phyloP scores from a whole-genome alignment of 2,329 filamentous ascomycete genomes.

The Pyricularia pennisetigena region DNA sequence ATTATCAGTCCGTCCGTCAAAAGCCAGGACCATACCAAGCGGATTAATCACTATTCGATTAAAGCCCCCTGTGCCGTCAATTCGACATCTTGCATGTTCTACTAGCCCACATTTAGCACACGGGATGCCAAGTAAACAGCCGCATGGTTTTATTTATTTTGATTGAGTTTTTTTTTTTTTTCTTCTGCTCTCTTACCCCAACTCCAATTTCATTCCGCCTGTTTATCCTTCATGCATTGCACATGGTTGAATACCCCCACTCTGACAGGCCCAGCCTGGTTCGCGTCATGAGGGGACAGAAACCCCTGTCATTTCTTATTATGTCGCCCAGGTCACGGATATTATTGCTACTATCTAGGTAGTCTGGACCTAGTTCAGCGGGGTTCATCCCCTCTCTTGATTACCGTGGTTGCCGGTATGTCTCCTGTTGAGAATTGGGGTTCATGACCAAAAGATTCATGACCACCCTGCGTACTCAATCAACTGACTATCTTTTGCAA shows the following conservation, averaged over 20 bases:
- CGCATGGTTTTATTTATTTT: slow-evolving; percentile 1
- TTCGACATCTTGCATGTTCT: neutral
- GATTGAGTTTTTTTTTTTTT: neutral
- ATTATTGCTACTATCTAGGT: neutral
- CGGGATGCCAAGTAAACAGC: neutral
- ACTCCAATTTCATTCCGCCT: slow-evolving; percentile 5
- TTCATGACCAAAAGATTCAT: neutral
- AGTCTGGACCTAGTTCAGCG: neutral
- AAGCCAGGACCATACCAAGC: neutral
- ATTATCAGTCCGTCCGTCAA: too few relatives aligned
- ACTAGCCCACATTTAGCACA: neutral
- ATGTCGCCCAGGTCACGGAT: neutral
- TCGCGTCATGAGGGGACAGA: slow-evolving; percentile 3
- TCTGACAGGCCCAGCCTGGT: neutral
- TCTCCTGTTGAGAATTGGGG: neutral
- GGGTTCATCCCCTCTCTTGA: neutral
- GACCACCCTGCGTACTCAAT: neutral
- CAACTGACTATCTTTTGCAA: neutral
- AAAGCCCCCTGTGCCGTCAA: neutral
- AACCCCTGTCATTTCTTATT: neutral
- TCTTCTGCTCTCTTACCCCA: neutral
- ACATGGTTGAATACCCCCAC: slow-evolving; percentile 2
- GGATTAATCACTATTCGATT: neutral
- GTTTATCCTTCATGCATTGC: slow-evolving; percentile 8
- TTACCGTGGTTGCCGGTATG: neutral